Evolutionary conservation across 495 filamentous ascomycete genomes (phyloP), one percentile per base, ranked within the genome.

Genomic region (Aspergillus egyptiacus): DNA sequence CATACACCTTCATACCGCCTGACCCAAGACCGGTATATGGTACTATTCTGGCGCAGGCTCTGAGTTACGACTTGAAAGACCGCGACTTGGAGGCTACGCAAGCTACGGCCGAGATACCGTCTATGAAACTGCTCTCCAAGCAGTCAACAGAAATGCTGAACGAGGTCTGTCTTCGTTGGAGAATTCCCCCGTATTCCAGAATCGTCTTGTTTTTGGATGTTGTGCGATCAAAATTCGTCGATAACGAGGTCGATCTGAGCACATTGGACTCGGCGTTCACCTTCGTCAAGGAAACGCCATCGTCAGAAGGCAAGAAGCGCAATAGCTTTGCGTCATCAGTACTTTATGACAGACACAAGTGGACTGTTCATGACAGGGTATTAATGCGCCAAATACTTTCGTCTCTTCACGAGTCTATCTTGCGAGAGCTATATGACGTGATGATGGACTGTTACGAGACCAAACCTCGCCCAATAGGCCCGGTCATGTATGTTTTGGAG

Each of bases 101-200:
- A 50, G 66, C 73, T 17, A 77, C 68, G 24, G 71, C 68, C 18
- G 81, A 76, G 14, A 73, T 57, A 40, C 75, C 66, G 39, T 70
- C 82, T 8, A 70, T 80, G 54, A 81, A 77, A 34, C 68, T 91
- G 17, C 70, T 99, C 10, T 93, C 90, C 0, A 88, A 88, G 51
- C 78, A 87, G 37, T 93, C 89, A 2, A 75, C 77, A 9, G 89
- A 96, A 43, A 70, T 99, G 48, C 68, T 97, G 46, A 84, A 84
- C 57, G 91, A 97, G 58, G 75, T 95, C 33, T 86, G 81, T 57
- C 67, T 88, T 54, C 82, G 91, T 50, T 99, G 94, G 94, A 83
- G 94, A 19, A 80, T 99, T 51, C 91, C 93, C 15, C 78, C 80
- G 38, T 88, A 85, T 61, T 89, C 89, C 27, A 76, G 89, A 38